phyloP scores from a whole-genome alignment of 768 basidiomycete genomes.

The Rhizopogon rudus region DNA sequence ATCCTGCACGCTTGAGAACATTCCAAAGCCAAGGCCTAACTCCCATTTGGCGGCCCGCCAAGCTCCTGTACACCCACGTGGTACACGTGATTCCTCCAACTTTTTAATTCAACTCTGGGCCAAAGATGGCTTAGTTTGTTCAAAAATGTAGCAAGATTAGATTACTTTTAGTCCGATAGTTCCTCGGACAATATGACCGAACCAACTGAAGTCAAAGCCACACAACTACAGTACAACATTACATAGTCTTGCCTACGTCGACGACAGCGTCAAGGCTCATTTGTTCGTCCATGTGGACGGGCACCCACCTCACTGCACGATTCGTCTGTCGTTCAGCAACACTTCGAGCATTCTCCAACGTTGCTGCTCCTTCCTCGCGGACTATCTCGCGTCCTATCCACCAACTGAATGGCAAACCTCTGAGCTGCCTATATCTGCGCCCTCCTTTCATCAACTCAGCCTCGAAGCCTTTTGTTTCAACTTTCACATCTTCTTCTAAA shows the following conservation, averaged over 20 bases:
- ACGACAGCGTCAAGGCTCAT: neutral
- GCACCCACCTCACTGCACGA: conserved; percentile 8
- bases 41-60: no score
- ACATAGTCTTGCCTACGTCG: neutral
- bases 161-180: neutral
- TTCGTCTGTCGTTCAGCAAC: conserved; percentile 17
- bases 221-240: no score
- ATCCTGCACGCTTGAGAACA: neutral
- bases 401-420: neutral
- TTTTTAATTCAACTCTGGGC: neutral
- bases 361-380: conserved; percentile 1
- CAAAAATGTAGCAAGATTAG: neutral
- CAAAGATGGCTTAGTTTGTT: neutral
- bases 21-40: neutral
- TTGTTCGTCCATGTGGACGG: conserved; percentile 14
- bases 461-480: neutral
- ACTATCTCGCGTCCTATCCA: neutral
- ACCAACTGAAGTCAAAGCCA: no score
- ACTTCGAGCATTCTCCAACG: conserved; percentile 4
- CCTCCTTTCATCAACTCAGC: conserved; percentile 1
- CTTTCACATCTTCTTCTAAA: conserved; percentile 15
- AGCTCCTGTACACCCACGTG: neutral
- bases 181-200: neutral
- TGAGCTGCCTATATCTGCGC: conserved; percentile 5
- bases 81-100: neutral